These are phyloP conservation scores for Blastocrithidia nonstop DNA, from an alignment of 208 protist species.

Conservation along the genomic window DNA sequence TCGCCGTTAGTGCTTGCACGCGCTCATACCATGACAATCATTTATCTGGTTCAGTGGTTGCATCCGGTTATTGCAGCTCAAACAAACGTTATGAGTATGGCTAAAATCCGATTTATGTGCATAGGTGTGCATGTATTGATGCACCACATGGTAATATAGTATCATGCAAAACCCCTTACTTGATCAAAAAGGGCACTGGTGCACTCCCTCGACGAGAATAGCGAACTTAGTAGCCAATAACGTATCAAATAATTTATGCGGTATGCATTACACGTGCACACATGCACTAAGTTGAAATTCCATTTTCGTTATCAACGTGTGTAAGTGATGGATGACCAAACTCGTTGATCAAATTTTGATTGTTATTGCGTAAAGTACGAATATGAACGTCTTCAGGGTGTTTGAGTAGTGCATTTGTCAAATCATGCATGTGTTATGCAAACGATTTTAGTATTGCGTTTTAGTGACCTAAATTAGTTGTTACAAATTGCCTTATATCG, in stretches of 20 bases:
- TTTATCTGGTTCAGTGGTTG: conserved; percentile 20
- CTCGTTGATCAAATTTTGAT: conserved; percentile 39
- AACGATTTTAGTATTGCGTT: conserved; percentile 6
- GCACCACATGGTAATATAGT: conserved; percentile 48
- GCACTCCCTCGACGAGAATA: conserved; percentile 29
- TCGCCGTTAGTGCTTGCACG: no score
- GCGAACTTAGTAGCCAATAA: conserved; percentile 47
- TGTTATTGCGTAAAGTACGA: conserved; percentile 54
- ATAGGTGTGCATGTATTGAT: conserved; percentile 19
- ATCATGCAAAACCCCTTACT: conserved; percentile 4
- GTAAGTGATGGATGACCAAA: conserved; percentile 45
- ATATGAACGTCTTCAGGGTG: conserved; percentile 70
- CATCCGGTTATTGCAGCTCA: conserved; percentile 52
- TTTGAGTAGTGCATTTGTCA: conserved; percentile 29
- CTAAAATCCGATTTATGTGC: conserved; percentile 46
- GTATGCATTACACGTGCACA: conserved; percentile 10
- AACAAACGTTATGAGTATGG: conserved; percentile 65
- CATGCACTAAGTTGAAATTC: conserved; percentile 1
- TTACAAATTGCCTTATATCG: no score
- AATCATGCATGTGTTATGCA: conserved; percentile 10
- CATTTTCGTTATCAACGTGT: not conserved
- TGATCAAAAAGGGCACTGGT: conserved; percentile 7
- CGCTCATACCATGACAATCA: conserved; percentile 72
- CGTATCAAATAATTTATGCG: conserved; percentile 41
- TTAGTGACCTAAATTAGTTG: no score